Percentiles rank a stretch among this genome's conserved stretches.
These are phyloP conservation scores for Puccinellia tenuiflora DNA, from an alignment of 176 grass and related monocot genomes.

Conservation along the genomic window DNA sequence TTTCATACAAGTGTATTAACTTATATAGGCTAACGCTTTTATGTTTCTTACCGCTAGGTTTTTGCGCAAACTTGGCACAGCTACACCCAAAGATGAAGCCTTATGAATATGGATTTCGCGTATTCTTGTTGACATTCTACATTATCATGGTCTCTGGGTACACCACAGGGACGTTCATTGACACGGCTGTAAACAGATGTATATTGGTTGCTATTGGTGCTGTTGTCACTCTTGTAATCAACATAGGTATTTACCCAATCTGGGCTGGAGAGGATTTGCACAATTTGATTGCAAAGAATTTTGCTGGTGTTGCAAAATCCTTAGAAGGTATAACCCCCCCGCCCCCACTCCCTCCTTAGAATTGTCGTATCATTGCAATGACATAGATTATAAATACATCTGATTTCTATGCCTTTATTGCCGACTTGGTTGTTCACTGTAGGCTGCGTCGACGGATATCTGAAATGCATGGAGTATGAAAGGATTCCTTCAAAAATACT, in stretches of 20 bases:
- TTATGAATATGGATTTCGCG: slow-evolving; percentile 87
- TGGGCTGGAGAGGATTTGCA: slow-evolving; percentile 95
- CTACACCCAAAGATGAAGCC: slow-evolving; percentile 69
- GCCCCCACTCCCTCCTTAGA: not conserved
- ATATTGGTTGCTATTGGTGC: slow-evolving; percentile 83
- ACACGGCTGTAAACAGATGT: slow-evolving; percentile 63
- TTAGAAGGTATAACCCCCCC: slow-evolving; percentile 62
- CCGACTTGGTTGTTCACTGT: not conserved
- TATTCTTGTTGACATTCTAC: slow-evolving; percentile 89
- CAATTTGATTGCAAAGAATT: slow-evolving; percentile 77
- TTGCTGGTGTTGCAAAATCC: slow-evolving; percentile 78
- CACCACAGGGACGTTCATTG: slow-evolving; percentile 56
- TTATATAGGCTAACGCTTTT: not conserved
- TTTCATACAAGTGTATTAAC: slow-evolving; percentile 9
- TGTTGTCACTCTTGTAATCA: slow-evolving; percentile 63
- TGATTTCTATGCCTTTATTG: slow-evolving; percentile 15
- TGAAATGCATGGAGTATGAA: slow-evolving; percentile 84
- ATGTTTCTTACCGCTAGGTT: slow-evolving; percentile 28
- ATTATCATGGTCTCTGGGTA: slow-evolving; percentile 73
- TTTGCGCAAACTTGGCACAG: slow-evolving; percentile 58
- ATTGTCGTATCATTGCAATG: not conserved
- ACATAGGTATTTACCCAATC: slow-evolving; percentile 86
- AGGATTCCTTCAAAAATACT: slow-evolving; percentile 89
- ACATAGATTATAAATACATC: not conserved
- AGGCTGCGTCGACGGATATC: slow-evolving; percentile 88